Evolutionary conservation across 768 basidiomycete genomes (phyloP).

Genomic region (Neoboletus subvelutipes): DNA sequence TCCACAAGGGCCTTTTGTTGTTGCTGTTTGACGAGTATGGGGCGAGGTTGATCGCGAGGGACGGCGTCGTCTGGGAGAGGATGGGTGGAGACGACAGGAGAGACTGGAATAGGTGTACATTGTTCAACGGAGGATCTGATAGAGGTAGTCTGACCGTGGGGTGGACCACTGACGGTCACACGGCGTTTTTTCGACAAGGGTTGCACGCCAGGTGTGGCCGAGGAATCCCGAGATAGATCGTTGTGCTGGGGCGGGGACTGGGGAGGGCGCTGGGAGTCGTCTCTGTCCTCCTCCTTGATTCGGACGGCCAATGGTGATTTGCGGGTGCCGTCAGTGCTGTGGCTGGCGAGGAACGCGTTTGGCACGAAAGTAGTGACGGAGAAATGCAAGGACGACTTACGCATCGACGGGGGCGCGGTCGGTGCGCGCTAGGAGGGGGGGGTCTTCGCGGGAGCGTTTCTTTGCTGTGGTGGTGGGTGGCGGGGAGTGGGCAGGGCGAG

Average conservation of each 20-base stretch:
- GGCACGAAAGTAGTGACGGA: background rate
- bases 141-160: slow-evolving; percentile 6
- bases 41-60: slow-evolving; percentile 40
- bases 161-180: slow-evolving; percentile 63
- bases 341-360: slow-evolving; percentile 21
- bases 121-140: slow-evolving; percentile 44
- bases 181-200: slow-evolving; percentile 62
- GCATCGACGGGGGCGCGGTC: slow-evolving; percentile 31
- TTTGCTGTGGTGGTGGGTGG: slow-evolving; percentile 14
- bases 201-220: slow-evolving; percentile 40
- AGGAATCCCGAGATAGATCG: slow-evolving; percentile 19
- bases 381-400: slow-evolving; percentile 37
- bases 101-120: slow-evolving; percentile 55
- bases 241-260: slow-evolving; percentile 34
- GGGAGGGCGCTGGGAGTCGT: slow-evolving; percentile 37
- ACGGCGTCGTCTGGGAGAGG: slow-evolving; percentile 57
- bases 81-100: slow-evolving; percentile 65
- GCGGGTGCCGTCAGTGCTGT: slow-evolving; percentile 33
- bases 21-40: slow-evolving; percentile 65
- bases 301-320: slow-evolving; percentile 46
- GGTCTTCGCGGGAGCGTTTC: slow-evolving; percentile 49
- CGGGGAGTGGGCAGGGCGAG: slow-evolving; percentile 31
- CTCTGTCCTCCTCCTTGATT: slow-evolving; percentile 67
- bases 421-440: slow-evolving; percentile 26
- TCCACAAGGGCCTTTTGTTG: slow-evolving; percentile 74